Base-by-base conservation (phyloP, 495 filamentous ascomycete genomes). In the Penicillium alfredii region DNA sequence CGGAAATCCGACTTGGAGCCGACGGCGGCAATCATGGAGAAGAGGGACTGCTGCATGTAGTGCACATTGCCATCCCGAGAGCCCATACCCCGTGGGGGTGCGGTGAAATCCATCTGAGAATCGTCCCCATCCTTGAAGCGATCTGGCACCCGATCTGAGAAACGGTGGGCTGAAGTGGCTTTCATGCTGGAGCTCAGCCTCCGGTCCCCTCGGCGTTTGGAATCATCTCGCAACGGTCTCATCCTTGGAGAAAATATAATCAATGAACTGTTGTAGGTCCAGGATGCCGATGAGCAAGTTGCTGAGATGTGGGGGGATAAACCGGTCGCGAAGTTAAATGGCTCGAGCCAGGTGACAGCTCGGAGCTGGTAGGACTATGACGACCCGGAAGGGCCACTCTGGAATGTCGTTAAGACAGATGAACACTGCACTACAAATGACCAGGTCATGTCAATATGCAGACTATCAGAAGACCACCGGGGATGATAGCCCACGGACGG, bases 31-130 rank as follows among this genome's bases (percentile, higher is more conserved):
- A 98, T 89, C 62, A 98, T 74, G 34, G 87, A 88, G 60, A 96
- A 94, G 33, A 98, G 74, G 32, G 86, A 90, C 64, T 96, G 89
- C 60, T 96, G 90, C 84, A 94, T 85, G 45, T 86, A 84, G 14
- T 69, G 70, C 14, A 66, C 39, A 19, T 70, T 56, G 26, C 57
- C 57, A 33, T 70, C 71, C 16, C 63, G 53, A 16, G 65, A 40
- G n/a, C 43, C 40, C 31, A 45, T 47, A 11, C 42, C 56, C 16
- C 35, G 53, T 8, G 68, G 66, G 3, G 79, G 77, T 14, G 81
- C 80, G 9, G 79, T 77, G 27, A 81, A 82, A 60, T 92, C 88
- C 38, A 88, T 76, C 8, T 84, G 67, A 9, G 71, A 72, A 55
- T 88, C 84, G 24, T 77, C 80, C 24, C 80, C 78, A 54, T 86